Evolutionary conservation across 768 basidiomycete species (phyloP).

Genomic region (Amanita fuliginea): DNA sequence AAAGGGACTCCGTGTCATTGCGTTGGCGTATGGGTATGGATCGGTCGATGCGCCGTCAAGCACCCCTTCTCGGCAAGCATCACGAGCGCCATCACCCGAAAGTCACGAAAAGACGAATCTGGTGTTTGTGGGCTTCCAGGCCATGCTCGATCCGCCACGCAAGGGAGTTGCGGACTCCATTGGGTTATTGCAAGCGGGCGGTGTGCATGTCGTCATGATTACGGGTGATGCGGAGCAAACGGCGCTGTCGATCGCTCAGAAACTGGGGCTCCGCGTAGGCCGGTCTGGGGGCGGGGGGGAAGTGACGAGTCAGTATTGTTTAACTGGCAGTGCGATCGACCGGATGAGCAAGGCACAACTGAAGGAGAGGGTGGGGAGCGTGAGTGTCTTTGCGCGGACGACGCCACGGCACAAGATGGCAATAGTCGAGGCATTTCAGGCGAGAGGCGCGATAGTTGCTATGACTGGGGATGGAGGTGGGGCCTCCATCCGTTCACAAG

Average conservation of each 20-base stretch:
- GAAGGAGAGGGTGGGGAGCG: conserved; percentile 66
- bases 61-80: conserved; percentile 18
- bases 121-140: conserved; percentile 87
- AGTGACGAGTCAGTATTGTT: conserved; percentile 32
- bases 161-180: conserved; percentile 92
- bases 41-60: conserved; percentile 28
- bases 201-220: conserved; percentile 97
- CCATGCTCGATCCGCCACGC: conserved; percentile 92
- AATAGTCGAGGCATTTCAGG: conserved; percentile 90
- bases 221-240: conserved; percentile 93
- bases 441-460: conserved; percentile 81
- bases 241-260: conserved; percentile 77
- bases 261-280: conserved; percentile 73
- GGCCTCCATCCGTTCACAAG: conserved; percentile 14
- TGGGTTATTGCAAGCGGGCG: conserved; percentile 65
- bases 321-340: conserved; percentile 83
- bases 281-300: conserved; percentile 39
- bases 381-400: conserved; percentile 90
- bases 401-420: conserved; percentile 98
- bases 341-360: conserved; percentile 72
- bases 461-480: conserved; percentile 96
- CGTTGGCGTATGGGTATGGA: conserved; percentile 84
- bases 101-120: conserved; percentile 39
- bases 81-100: conserved; percentile 18
- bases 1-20: conserved; percentile 77